phyloP scores from a whole-genome alignment of 768 basidiomycete genomes.

The Lactarius sp. region DNA sequence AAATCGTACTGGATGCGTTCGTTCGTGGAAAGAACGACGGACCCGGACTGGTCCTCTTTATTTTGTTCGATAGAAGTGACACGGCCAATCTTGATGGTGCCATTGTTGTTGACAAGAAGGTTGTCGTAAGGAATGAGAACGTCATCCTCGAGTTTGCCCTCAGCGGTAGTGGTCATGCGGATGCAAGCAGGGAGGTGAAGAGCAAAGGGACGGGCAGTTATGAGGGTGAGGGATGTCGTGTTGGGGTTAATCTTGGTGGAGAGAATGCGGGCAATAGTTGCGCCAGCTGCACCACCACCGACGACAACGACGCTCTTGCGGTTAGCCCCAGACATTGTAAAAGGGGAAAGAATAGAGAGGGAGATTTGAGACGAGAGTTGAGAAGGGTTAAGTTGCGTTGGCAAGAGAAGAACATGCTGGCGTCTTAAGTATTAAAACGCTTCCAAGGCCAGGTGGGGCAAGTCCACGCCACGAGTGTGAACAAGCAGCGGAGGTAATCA shows the following conservation, averaged over 20 bases:
- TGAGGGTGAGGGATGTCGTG: constrained; percentile 48
- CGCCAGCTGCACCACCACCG: constrained; percentile 56
- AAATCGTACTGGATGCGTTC: constrained; percentile 20
- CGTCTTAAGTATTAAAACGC: background rate
- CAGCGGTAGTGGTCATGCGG: constrained; percentile 48
- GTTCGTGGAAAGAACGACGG: constrained; percentile 8
- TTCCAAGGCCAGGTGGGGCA: background rate
- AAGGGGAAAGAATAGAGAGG: background rate
- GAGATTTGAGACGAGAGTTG: background rate
- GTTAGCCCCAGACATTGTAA: constrained; percentile 9
- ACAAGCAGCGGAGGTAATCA: no score
- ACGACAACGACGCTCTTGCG: constrained; percentile 43
- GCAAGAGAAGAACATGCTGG: background rate
- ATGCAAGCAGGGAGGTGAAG: constrained; percentile 47
- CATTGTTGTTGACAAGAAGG: constrained; percentile 19
- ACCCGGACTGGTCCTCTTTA: constrained; percentile 6
- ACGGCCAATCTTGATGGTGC: constrained; percentile 20
- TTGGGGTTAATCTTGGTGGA: constrained; percentile 45
- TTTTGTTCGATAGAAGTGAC: constrained; percentile 14
- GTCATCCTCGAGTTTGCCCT: constrained; percentile 34
- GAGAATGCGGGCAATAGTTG: constrained; percentile 42
- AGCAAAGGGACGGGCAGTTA: constrained; percentile 48
- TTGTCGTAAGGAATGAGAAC: constrained; percentile 21
- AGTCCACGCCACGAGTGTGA: no score
- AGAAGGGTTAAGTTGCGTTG: background rate